Evolutionary conservation across 2,329 filamentous ascomycete species (phyloP).

Genomic region (Periglandula ipomoeae): DNA sequence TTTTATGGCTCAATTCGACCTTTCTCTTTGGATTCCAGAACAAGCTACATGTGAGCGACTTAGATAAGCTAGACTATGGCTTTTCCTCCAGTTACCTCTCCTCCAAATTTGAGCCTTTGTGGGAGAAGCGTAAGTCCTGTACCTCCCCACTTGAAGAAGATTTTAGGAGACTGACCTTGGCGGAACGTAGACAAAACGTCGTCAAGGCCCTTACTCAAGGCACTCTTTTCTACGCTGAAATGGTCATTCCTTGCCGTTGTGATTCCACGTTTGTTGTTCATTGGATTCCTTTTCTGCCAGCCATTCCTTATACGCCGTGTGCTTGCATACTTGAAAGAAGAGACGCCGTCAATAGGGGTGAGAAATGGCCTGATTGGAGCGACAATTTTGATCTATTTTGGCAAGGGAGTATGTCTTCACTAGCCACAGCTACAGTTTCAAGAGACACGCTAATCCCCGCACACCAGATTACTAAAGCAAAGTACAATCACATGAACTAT

Average conservation of each 20-base stretch:
- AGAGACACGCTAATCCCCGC: too few species aligned
- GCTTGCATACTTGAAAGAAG: conserved; percentile 17
- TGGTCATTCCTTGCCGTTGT: conserved; percentile 12
- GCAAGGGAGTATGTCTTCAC: conserved; percentile 28
- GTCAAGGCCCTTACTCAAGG: conserved; percentile 7
- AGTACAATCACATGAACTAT: conserved; percentile 23
- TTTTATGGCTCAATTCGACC: conserved; percentile 20
- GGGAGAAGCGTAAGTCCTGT: too few species aligned
- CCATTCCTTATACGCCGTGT: conserved; percentile 27
- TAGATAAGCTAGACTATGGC: conserved; percentile 10
- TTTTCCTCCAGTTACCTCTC: too few species aligned
- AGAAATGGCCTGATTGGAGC: conserved; percentile 29
- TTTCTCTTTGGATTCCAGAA: conserved; percentile 21
- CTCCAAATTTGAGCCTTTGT: too few species aligned
- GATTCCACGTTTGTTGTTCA: conserved; percentile 19
- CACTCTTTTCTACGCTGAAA: conserved; percentile 7
- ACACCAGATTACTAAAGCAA: conserved; percentile 7
- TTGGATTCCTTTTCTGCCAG: conserved; percentile 28
- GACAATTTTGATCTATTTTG: conserved; percentile 27
- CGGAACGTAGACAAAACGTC: too few species aligned
- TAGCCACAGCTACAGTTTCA: conserved; percentile 9
- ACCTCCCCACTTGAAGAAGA: too few species aligned
- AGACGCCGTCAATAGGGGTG: conserved; percentile 12
- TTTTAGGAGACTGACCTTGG: too few species aligned
- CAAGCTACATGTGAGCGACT: conserved; percentile 20